Base-by-base conservation (phyloP, 805 yeast genomes). In the Ogataea zsoltii region DNA sequence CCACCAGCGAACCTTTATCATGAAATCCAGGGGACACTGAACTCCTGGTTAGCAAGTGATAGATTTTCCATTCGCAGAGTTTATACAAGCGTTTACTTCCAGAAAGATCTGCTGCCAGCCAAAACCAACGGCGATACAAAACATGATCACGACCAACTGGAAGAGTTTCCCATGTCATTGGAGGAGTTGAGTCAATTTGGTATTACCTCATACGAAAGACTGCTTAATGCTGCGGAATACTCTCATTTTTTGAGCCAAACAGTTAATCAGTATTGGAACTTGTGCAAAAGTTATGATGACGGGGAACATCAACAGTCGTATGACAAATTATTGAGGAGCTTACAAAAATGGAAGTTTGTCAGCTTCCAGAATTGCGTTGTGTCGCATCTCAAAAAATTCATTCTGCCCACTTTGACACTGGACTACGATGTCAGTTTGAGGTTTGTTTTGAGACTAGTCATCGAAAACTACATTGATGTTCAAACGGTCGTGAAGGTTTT, bases 311-410 rank as follows among this genome's bases (percentile, higher is more conserved):
- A 43, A 2, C 4, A 26, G 1, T 33, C 55, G 3, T 42, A 54
- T 11, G 30, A 44, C 2, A 44, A 48, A 10, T 50, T 62, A 23
- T 30, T 65, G 48, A 54, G 45, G 31, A 39, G 46, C 25, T 43
- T 76, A 62, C 58, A 72, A 63, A 48, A 46, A 44, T 74, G 67
- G 80, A 76, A 52, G 57, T 73, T 28, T 47, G 48, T 43, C 10
- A 68, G 63, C 19, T 67, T 67, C 45, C 46, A 45, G 3, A 55
- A 35, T 17, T 46, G 58, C 2, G 16, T 67, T 15, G 17, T 49
- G 3, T 47, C 52, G 16, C 61, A 65, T 50, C 41, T 66, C 12
- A 56, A 48, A 30, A 57, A 60, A 33, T 51, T 56, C 19, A 47
- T 65, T 0, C 45, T 60, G n/a, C 66, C 70, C 1, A 60, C 68